These are phyloP conservation scores for Penstemon newberryi DNA, from an alignment of 257 asterid genomes.

Conservation along the genomic window DNA sequence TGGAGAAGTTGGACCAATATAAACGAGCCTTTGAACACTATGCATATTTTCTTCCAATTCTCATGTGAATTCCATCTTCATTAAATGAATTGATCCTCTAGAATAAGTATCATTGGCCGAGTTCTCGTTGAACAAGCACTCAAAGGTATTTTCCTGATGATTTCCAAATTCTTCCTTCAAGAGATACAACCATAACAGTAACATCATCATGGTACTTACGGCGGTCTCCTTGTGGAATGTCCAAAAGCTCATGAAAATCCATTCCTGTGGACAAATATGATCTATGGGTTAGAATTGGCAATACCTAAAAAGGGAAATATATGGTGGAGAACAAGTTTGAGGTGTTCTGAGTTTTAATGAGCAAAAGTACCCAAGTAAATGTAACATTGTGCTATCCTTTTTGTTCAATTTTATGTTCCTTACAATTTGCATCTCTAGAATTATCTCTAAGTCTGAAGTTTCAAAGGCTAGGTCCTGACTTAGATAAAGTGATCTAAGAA, in stretches of 20 bases:
- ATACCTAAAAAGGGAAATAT: neutral
- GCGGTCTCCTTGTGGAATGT: conserved; percentile 96
- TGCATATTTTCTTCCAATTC: conserved; percentile 25
- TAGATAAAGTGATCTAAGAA: neutral
- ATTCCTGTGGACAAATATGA: conserved; percentile 55
- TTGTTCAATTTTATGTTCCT: no score
- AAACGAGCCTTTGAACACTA: conserved; percentile 27
- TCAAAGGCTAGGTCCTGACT: neutral
- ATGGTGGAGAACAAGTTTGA: neutral
- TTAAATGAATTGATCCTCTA: conserved; percentile 23
- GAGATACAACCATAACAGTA: conserved; percentile 97
- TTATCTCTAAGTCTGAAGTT: no score
- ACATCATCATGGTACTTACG: conserved; percentile 96
- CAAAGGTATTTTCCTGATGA: conserved; percentile 90
- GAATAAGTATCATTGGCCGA: neutral
- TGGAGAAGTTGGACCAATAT: no score
- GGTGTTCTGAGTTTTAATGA: neutral
- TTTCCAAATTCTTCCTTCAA: conserved; percentile 96
- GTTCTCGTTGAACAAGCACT: neutral
- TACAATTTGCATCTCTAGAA: no score
- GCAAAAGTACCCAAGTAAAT: no score
- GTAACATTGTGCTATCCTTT: no score
- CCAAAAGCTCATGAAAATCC: conserved; percentile 94
- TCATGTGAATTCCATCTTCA: conserved; percentile 26
- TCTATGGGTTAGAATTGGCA: conserved; percentile 23